phyloP scores from a whole-genome alignment of 208 protist species.

The Zelonia costaricensis region DNA sequence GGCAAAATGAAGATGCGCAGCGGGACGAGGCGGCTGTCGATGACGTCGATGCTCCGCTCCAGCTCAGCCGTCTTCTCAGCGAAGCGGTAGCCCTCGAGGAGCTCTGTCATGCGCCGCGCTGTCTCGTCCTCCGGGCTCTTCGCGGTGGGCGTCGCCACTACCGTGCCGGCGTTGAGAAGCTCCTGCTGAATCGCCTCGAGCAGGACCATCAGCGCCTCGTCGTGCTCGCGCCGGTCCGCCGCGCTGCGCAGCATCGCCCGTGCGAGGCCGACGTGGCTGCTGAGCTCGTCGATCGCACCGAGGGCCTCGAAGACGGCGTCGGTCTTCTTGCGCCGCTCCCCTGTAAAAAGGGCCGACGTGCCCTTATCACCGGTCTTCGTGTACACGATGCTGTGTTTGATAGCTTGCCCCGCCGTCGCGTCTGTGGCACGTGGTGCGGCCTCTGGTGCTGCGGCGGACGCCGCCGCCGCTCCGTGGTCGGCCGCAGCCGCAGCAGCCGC shows the following conservation, averaged over 20 bases:
- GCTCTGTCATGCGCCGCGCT: conserved; percentile 10
- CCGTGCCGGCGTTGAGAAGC: conserved; percentile 66
- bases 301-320: conserved; percentile 69
- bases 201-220: conserved; percentile 23
- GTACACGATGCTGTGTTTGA: conserved; percentile 44
- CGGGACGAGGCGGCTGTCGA: conserved; percentile 51
- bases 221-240: conserved; percentile 15
- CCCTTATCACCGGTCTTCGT: conserved; percentile 71
- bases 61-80: conserved; percentile 31
- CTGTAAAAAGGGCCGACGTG: conserved; percentile 55
- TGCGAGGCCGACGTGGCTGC: conserved; percentile 48
- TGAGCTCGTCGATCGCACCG: conserved; percentile 63
- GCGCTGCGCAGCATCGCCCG: conserved; percentile 27
- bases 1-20: conserved; percentile 75
- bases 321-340: conserved; percentile 53
- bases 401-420: neutral
- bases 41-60: conserved; percentile 66
- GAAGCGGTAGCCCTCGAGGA: conserved; percentile 26
- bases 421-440: neutral
- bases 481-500: neutral
- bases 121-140: conserved; percentile 12
- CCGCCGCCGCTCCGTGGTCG: neutral
- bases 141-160: conserved; percentile 64
- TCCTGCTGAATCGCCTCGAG: conserved; percentile 58
- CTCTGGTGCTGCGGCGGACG: neutral